These are phyloP conservation scores for Tetradesmus lagerheimii DNA, from an alignment of 139 green algal species.

Conservation along the genomic window DNA sequence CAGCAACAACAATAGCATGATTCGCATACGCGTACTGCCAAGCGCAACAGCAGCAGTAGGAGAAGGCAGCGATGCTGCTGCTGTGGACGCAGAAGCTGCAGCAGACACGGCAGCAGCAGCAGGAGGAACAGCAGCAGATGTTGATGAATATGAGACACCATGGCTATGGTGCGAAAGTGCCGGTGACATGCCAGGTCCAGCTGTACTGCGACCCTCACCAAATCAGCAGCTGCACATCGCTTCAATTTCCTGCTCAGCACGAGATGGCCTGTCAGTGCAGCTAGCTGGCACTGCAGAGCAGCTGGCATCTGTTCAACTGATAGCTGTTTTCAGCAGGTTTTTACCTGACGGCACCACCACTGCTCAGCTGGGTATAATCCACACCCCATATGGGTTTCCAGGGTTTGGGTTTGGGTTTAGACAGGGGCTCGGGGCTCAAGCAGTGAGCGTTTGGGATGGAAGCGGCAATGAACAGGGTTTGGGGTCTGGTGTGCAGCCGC, in stretches of 20 bases:
- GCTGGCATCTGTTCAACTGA: neutral
- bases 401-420: slow-evolving; percentile 9
- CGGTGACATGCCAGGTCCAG: neutral
- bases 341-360: neutral
- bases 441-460: neutral
- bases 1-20: neutral
- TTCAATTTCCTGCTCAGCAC: neutral
- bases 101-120: neutral
- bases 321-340: slow-evolving; percentile 20
- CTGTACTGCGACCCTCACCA: neutral
- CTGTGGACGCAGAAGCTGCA: neutral
- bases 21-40: neutral
- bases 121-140: neutral
- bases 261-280: neutral
- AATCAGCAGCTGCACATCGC: neutral
- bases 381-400: neutral
- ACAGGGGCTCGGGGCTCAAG: neutral
- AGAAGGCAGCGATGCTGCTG: neutral
- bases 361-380: neutral
- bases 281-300: neutral
- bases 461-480: neutral
- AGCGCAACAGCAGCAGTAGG: neutral
- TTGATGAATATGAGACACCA: too few relatives aligned
- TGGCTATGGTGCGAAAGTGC: neutral
- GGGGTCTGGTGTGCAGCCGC: neutral